Evolutionary conservation across 768 basidiomycete species (phyloP).

Genomic region (Tephrocybe sp.): DNA sequence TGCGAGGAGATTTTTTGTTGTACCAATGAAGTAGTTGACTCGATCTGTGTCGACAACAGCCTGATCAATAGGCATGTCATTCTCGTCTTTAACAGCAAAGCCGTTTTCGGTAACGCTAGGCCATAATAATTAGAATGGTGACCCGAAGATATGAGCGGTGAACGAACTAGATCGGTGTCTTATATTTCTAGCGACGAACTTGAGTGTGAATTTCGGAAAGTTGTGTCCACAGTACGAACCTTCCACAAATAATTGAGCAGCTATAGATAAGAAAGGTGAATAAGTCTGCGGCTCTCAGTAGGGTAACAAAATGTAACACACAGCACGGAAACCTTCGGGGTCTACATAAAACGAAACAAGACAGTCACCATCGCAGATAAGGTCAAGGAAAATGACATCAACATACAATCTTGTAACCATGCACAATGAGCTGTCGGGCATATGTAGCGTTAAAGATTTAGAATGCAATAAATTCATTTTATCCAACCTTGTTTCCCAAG

Average conservation of each 20-base stretch:
- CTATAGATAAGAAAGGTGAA: conserved; percentile 19
- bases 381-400: not conserved
- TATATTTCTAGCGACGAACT: conserved; percentile 34
- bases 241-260: conserved; percentile 71
- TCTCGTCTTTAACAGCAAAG: conserved; percentile 67
- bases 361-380: not conserved
- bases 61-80: conserved; percentile 46
- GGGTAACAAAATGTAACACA: conserved; percentile 23
- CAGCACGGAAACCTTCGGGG: conserved; percentile 64
- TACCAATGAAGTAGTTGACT: conserved; percentile 64
- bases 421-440: conserved; percentile 49
- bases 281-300: not conserved
- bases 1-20: conserved; percentile 48
- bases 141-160: not conserved
- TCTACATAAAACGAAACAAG: conserved; percentile 34
- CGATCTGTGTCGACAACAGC: conserved; percentile 60
- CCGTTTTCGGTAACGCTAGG: conserved; percentile 72
- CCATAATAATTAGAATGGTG: conserved; percentile 6
- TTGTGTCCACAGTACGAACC: conserved; percentile 28
- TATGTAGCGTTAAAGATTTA: not conserved
- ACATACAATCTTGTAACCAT: conserved; percentile 65
- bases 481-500: conserved; percentile 57
- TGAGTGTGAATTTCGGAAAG: not conserved
- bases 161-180: conserved; percentile 38
- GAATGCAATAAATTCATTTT: no score